Evolutionary conservation across 352 stramenopile species (phyloP).

Genomic region (Pythium inflatum): DNA sequence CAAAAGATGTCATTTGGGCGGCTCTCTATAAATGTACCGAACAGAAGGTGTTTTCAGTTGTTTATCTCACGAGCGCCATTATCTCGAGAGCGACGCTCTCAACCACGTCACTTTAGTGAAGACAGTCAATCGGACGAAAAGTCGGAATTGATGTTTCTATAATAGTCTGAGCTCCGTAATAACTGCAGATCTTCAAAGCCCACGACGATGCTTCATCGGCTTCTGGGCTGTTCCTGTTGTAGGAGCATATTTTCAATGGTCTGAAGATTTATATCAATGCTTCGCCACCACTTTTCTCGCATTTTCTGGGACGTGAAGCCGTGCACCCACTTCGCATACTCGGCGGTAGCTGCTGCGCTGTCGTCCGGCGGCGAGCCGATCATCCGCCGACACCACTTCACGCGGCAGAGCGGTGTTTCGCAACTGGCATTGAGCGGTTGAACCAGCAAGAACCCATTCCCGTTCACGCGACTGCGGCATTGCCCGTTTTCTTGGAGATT

Average conservation of each 20-base stretch:
- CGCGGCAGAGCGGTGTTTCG: background rate
- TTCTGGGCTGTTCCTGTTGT: too few species aligned
- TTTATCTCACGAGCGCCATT: too few species aligned
- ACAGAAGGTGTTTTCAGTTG: too few species aligned
- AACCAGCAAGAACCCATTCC: constrained; percentile 2
- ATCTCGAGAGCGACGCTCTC: too few species aligned
- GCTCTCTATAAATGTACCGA: too few species aligned
- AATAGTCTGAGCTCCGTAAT: too few species aligned
- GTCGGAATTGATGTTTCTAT: too few species aligned
- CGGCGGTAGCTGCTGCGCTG: background rate
- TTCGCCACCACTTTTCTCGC: constrained; percentile 3
- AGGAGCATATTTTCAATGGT: constrained; percentile 3
- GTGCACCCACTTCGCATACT: background rate
- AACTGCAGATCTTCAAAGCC: too few species aligned
- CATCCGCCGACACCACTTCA: constrained; percentile 6
- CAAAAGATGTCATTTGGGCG: too few species aligned
- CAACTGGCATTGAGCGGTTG: background rate
- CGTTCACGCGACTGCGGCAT: background rate
- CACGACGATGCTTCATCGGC: too few species aligned
- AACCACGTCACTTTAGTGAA: too few species aligned
- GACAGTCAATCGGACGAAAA: too few species aligned
- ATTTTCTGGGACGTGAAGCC: background rate
- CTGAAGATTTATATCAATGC: constrained; percentile 2
- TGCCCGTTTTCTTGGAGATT: background rate
- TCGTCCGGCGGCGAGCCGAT: background rate